phyloP scores from a whole-genome alignment of 2,329 filamentous ascomycete species.

The Phaeosphaeria sp. region DNA sequence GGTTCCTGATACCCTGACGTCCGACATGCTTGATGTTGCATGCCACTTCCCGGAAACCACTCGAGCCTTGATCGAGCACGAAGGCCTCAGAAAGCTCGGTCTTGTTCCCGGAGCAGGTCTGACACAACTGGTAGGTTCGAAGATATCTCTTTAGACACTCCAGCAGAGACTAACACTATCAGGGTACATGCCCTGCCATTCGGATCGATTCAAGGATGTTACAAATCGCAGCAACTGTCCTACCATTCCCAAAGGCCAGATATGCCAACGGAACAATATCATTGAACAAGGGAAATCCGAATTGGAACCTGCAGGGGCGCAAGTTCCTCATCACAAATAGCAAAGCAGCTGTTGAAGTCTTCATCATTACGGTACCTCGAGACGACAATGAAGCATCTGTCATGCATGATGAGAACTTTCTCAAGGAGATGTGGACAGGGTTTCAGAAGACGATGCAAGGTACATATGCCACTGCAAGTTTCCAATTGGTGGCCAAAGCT shows the following conservation, averaged over 20 bases:
- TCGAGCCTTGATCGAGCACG: conserved; percentile 21
- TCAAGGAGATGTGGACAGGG: neutral
- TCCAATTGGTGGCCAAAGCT: neutral
- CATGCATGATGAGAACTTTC: neutral
- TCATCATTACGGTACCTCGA: conserved; percentile 1
- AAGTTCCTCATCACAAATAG: neutral
- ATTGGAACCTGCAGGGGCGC: conserved; percentile 4
- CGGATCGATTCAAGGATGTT: conserved; percentile 13
- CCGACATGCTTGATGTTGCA: conserved; percentile 21
- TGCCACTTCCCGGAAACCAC: conserved; percentile 8
- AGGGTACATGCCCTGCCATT: conserved; percentile 7
- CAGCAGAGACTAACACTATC: neutral
- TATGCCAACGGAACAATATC: conserved; percentile 5
- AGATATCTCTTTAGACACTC: neutral
- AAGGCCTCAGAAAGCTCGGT: conserved; percentile 23
- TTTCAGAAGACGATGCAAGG: neutral
- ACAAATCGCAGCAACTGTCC: conserved; percentile 4
- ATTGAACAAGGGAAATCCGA: neutral
- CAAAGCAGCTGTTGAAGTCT: neutral
- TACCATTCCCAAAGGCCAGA: conserved; percentile 1
- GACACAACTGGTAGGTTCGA: conserved; percentile 1
- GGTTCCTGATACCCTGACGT: conserved; percentile 20
- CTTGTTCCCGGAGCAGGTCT: neutral
- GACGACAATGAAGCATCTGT: neutral
- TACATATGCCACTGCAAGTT: neutral